Percentiles rank a stretch among this genome's conserved stretches.
Evolutionary conservation across 2,329 filamentous ascomycete genomes (phyloP).

Genomic region (Lecanicillium sp.): DNA sequence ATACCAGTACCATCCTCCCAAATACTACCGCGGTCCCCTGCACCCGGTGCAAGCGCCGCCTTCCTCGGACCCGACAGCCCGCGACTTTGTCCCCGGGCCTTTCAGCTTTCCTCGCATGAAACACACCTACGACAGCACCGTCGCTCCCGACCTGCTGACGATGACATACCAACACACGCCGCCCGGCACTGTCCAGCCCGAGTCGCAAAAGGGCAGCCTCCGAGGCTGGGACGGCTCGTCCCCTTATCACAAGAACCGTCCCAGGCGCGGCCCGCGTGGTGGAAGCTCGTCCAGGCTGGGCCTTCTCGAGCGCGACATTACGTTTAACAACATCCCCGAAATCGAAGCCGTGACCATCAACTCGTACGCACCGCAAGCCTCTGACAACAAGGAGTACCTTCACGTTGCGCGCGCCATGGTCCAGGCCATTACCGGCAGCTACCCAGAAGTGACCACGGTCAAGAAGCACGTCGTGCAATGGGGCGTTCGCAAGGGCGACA

Average conservation of each 20-base stretch:
- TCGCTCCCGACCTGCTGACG: slow-evolving; percentile 81
- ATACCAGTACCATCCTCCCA: slow-evolving; percentile 91
- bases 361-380: slow-evolving; percentile 61
- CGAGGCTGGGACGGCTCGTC: slow-evolving; percentile 84
- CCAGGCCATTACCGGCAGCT: slow-evolving; percentile 76
- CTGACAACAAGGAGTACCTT: slow-evolving; percentile 64
- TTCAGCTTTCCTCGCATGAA: slow-evolving; percentile 82
- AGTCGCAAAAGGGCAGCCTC: slow-evolving; percentile 53
- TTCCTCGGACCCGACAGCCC: slow-evolving; percentile 77
- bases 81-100: slow-evolving; percentile 82
- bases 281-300: slow-evolving; percentile 55
- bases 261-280: slow-evolving; percentile 76
- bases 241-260: slow-evolving; percentile 90
- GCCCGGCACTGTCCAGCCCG: slow-evolving; percentile 57
- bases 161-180: slow-evolving; percentile 81
- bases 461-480: slow-evolving; percentile 68
- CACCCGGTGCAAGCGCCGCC: slow-evolving; percentile 89
- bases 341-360: slow-evolving; percentile 77
- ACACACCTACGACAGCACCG: slow-evolving; percentile 82
- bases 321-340: slow-evolving; percentile 78
- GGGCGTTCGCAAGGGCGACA: slow-evolving; percentile 62
- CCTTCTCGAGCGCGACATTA: slow-evolving; percentile 64
- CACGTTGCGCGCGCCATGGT: slow-evolving; percentile 78
- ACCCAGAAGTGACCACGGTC: slow-evolving; percentile 61
- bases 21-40: slow-evolving; percentile 88